Evolutionary conservation across 768 basidiomycete genomes (phyloP), one percentile per base, ranked within the genome.

Genomic region (Amylocystis lapponica): DNA sequence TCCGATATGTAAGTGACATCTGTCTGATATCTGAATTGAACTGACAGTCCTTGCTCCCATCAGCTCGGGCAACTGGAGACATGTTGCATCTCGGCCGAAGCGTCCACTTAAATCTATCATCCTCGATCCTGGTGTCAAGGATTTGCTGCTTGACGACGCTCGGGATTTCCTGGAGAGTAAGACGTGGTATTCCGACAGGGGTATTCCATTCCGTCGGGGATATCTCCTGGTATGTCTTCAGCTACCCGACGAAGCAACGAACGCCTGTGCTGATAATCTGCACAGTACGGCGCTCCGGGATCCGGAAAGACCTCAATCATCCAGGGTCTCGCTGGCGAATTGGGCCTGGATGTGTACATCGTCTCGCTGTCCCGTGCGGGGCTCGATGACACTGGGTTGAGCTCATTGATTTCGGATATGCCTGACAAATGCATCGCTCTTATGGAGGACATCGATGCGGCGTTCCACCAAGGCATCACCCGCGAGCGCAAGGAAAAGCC

Each of bases 391-490:
- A 65, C 68, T 2, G 58, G 63, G 7, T 72, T 87, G 20, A 71
- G 67, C 40, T 68, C 76, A 30, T 66, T 86, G 32, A 76, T 87
- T 46, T 68, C 73, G 8, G 66, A 69, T 2, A 69, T 88, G 2
- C 86, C 87, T n/a, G 71, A 78, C 44, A 70, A 71, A 50, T 86
- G 81, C 53, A 82, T 90, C 43, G 77, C 81, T 4, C 68, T 91
- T 27, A 86, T 91, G 77, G 86, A 90, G 59, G 88, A 90, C 57
- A 82, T 90, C 42, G 88, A 91, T 51, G 84, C 81, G 2, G 86
- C 85, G 2, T 85, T 89, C 62, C 65, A 48, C 42, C 44, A 45
- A 21, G 52, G 45, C 19, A 41, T 54, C 19, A 48, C 43, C 34
- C 56, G 58, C 29, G 45, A 53, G 10, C 42, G 48, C 13, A 46